These are phyloP conservation scores for Phialophora verrucosa DNA, from an alignment of 2,329 filamentous ascomycete genomes.

Conservation along the genomic window DNA sequence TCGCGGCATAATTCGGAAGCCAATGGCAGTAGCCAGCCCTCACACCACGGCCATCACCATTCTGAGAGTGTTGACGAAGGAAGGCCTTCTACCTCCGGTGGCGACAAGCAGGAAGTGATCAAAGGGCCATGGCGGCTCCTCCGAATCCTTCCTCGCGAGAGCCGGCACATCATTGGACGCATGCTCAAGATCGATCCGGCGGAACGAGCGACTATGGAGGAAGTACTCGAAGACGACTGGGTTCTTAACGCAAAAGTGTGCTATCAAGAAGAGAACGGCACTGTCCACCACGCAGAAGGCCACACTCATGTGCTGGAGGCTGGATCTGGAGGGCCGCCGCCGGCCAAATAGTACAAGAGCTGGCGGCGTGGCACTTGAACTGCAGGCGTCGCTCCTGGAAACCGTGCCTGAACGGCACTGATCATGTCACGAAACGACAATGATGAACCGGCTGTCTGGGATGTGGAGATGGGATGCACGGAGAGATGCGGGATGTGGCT, in stretches of 20 bases:
- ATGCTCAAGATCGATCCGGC: slow-evolving; percentile 92
- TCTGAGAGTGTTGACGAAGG: slow-evolving; percentile 27
- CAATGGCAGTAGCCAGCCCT: slow-evolving; percentile 30
- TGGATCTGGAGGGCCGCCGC: slow-evolving; percentile 43
- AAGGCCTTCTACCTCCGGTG: slow-evolving; percentile 31
- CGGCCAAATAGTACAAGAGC: slow-evolving; percentile 34
- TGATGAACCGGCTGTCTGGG: not conserved
- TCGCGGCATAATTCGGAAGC: slow-evolving; percentile 30
- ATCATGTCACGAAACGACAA: not conserved
- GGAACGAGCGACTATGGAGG: slow-evolving; percentile 80
- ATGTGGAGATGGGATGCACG: not conserved
- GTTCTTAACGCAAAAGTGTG: slow-evolving; percentile 85
- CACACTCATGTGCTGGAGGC: slow-evolving; percentile 88
- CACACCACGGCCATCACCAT: slow-evolving; percentile 37
- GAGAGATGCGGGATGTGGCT: slow-evolving; percentile 2
- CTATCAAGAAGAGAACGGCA: slow-evolving; percentile 74
- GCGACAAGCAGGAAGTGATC: slow-evolving; percentile 75
- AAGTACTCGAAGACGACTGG: slow-evolving; percentile 89
- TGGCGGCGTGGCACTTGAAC: not conserved
- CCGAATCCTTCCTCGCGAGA: slow-evolving; percentile 85
- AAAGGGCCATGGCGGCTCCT: slow-evolving; percentile 91
- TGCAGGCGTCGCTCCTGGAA: not conserved
- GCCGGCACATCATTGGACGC: slow-evolving; percentile 82
- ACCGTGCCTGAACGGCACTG: not conserved
- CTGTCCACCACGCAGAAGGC: slow-evolving; percentile 72